These are phyloP conservation scores for Acer saccharum DNA, from an alignment of 345 rosid genomes.

Conservation along the genomic window DNA sequence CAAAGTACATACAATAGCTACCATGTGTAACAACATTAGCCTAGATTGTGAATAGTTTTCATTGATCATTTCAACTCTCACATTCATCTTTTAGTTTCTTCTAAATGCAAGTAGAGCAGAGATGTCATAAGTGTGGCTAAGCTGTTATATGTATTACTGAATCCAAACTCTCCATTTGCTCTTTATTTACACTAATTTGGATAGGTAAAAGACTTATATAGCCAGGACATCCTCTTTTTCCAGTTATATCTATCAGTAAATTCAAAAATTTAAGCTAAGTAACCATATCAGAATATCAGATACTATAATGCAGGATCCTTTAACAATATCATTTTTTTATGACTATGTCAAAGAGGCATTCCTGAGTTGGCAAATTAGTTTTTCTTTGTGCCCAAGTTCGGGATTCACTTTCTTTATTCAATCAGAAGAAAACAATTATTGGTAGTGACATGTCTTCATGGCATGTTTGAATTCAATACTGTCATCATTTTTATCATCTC, in stretches of 20 bases:
- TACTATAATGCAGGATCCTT: background rate
- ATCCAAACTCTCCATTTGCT: background rate
- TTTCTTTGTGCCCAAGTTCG: background rate
- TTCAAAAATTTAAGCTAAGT: background rate
- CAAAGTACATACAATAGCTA: conserved; percentile 56
- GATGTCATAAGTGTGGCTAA: background rate
- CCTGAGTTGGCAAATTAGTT: background rate
- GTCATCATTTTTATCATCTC: background rate
- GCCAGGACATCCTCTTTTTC: background rate
- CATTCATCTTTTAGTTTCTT: conserved; percentile 9
- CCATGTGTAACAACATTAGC: conserved; percentile 1
- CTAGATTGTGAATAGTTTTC: conserved; percentile 2
- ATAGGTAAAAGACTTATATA: background rate
- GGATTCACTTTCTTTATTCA: background rate
- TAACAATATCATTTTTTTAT: background rate
- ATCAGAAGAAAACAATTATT: background rate
- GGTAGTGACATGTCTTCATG: background rate
- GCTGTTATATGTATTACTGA: conserved; percentile 1
- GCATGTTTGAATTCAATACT: background rate
- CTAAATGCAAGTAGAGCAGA: conserved; percentile 4
- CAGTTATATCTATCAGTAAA: background rate
- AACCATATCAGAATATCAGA: background rate
- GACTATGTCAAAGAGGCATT: background rate
- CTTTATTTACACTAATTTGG: background rate
- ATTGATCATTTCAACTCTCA: conserved; percentile 4